Base-by-base conservation (phyloP, 257 asterid species). In the Eustoma russellianum region DNA sequence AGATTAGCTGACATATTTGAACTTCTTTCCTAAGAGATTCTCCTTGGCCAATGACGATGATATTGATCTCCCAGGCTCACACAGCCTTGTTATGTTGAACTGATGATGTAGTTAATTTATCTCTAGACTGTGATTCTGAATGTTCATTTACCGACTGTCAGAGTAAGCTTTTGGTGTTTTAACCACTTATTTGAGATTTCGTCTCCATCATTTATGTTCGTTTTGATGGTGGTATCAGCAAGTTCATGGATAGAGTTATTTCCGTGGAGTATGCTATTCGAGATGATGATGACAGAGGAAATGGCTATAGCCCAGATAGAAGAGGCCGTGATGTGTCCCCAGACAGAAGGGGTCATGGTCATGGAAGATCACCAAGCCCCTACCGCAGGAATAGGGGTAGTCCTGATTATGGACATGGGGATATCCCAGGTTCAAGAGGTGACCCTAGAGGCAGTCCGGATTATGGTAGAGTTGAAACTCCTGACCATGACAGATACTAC, bases 251-350 rank as follows among this genome's bases (percentile, higher is more conserved):
- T 62, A 82, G 86, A 48, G 84, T 78, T 19, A 84, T 88, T 52
- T 73, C 85, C 1, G 94, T 88, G 46, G 96, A 84, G 44, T 84
- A 70, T 64, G 93, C 96, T 2, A 69, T 80, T 48, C 74, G 73
- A 65, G 94, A 84, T 62, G 94, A 86, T 61, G 91, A 84, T 55
- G 96, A 78, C 6, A 67, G 71, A 76, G 74, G 76, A 50, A 71
- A 55, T 46, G 94, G 83, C 13, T 47, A 69, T 58, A 77, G 93
- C 67, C 87, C 93, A n/a, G 86, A 66, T 52, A 68, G 81, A 67
- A 38, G 43, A 38, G 45, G 43, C 57, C 79, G 78, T 54, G 89
- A 81, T 46, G 71, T 73, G 63, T 84, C 90, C 48, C 94, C 90
- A 13, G 43, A 38, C 12, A 74, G 71, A 51, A 76, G 87, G 71